Percentiles rank a stretch among this genome's conserved stretches.
phyloP scores from a whole-genome alignment of 306 rosid species.

The Leucaena leucocephala region DNA sequence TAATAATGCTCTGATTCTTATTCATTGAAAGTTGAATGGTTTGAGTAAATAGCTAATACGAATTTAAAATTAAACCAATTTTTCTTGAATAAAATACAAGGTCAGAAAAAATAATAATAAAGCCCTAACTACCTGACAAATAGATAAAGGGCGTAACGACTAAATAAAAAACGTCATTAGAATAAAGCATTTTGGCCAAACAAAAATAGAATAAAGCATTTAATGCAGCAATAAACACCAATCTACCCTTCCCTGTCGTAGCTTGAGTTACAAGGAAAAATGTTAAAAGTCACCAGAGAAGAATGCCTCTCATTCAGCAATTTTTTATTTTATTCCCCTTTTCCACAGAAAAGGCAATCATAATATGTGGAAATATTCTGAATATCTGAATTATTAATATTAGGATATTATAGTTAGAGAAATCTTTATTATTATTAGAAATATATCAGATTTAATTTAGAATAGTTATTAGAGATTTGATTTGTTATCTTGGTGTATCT shows the following conservation, averaged over 20 bases:
- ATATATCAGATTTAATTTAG: too few species aligned
- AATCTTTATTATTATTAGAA: too few species aligned
- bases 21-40: background rate
- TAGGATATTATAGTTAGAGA: too few species aligned
- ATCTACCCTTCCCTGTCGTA: background rate
- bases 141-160: too few species aligned
- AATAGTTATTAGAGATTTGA: too few species aligned
- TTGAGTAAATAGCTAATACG: background rate
- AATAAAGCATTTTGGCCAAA: background rate
- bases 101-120: background rate
- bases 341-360: constrained; percentile 18
- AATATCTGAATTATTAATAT: too few species aligned
- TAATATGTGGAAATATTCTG: too few species aligned
- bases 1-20: background rate
- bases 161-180: background rate
- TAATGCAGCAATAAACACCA: background rate
- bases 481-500: too few species aligned
- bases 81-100: background rate
- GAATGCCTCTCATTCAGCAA: background rate
- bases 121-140: background rate
- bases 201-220: background rate
- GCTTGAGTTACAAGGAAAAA: constrained; percentile 4
- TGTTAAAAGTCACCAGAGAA: constrained; percentile 5
- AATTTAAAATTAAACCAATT: background rate
- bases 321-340: background rate